These are phyloP conservation scores for Brassica incana DNA, from an alignment of 345 rosid genomes.

Conservation along the genomic window DNA sequence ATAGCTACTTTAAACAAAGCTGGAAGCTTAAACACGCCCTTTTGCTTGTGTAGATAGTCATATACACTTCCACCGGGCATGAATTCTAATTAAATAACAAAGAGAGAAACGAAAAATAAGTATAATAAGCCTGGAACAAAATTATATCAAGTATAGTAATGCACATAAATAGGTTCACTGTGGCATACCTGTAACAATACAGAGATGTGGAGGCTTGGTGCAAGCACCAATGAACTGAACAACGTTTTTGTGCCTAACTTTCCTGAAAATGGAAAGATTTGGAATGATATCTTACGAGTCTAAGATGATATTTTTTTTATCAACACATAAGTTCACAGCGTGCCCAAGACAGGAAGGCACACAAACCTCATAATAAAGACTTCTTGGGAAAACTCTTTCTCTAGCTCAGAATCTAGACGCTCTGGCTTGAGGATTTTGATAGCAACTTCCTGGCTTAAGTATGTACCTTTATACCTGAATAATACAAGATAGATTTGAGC, in stretches of 20 bases:
- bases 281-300: not conserved
- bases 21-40: constrained; percentile 91
- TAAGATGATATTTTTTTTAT: constrained; percentile 16
- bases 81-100: constrained; percentile 53
- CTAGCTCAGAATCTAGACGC: constrained; percentile 76
- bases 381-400: constrained; percentile 95
- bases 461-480: constrained; percentile 87
- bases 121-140: constrained; percentile 5
- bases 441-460: constrained; percentile 95
- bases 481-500: constrained; percentile 15
- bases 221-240: constrained; percentile 98
- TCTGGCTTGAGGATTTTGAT: constrained; percentile 93
- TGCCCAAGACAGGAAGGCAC: not conserved
- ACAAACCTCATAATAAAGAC: constrained; percentile 92
- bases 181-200: constrained; percentile 81
- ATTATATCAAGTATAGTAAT: constrained; percentile 7
- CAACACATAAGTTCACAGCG: constrained; percentile 14
- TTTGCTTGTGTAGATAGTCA: constrained; percentile 94
- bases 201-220: constrained; percentile 88
- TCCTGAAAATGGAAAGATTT: constrained; percentile 50
- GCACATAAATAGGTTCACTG: constrained; percentile 6
- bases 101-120: not conserved
- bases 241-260: constrained; percentile 94
- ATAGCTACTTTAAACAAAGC: constrained; percentile 81
- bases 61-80: constrained; percentile 99